Percentiles rank a stretch among this genome's conserved stretches.
Conservation (phyloP, 306 rosid species). For the Fragaria vesca region DNA sequence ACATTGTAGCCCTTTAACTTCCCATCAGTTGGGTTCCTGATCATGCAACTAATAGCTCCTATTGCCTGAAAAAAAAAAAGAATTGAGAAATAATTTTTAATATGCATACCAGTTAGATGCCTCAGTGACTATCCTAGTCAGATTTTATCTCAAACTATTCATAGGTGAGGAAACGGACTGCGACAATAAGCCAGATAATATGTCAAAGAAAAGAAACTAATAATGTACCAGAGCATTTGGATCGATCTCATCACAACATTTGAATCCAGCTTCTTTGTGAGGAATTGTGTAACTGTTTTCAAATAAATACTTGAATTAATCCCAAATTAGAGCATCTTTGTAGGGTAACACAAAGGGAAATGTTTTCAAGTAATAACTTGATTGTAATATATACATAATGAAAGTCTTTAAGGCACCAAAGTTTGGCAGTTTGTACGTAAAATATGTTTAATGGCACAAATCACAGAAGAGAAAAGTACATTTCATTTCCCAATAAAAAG, state of each 20-base stretch:
- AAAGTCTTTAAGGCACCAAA: background rate
- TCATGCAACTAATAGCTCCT: constrained; percentile 75
- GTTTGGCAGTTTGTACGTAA: background rate
- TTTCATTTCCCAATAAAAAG: too few species aligned
- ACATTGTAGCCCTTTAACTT: constrained; percentile 55
- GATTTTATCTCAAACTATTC: background rate
- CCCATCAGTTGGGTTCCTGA: constrained; percentile 53
- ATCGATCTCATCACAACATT: constrained; percentile 59
- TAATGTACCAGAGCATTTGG: constrained; percentile 51
- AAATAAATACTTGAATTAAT: background rate
- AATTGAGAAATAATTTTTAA: background rate
- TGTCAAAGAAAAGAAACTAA: background rate
- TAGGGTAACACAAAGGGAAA: too few species aligned
- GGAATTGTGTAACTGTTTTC: constrained; percentile 60
- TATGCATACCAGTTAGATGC: background rate
- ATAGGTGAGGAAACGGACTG: background rate
- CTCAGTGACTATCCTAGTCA: background rate
- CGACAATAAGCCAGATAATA: background rate
- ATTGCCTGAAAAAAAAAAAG: constrained; percentile 37
- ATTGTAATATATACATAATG: background rate
- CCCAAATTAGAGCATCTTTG: background rate
- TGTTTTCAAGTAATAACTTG: background rate
- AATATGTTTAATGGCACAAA: background rate
- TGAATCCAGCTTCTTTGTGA: constrained; percentile 53
- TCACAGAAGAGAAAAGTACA: background rate